Evolutionary conservation across 2,329 filamentous ascomycete species (phyloP).

Genomic region (Aspergillus versicolor): DNA sequence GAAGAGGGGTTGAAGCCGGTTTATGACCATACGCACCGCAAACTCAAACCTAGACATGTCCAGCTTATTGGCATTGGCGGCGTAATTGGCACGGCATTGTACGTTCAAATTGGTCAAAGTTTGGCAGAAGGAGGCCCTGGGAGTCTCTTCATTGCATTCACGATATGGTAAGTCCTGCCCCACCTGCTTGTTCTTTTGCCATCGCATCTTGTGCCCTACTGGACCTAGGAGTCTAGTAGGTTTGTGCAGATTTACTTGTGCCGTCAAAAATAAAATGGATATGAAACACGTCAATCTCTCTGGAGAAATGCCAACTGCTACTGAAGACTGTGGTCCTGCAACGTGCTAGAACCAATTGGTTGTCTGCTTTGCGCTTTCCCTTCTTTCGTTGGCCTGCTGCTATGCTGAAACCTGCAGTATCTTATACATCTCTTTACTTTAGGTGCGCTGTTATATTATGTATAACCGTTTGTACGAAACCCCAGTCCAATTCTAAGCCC

Average conservation of each 20-base stretch:
- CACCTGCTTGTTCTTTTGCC: not conserved
- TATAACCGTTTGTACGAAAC: constrained; percentile 46
- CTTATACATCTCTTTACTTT: constrained; percentile 32
- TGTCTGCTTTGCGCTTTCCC: constrained; percentile 6
- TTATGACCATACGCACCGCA: constrained; percentile 40
- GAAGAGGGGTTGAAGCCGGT: constrained; percentile 24
- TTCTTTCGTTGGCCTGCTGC: not conserved
- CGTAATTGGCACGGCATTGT: constrained; percentile 45
- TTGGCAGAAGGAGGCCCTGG: constrained; percentile 44
- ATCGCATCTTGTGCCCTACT: not conserved
- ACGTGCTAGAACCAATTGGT: not conserved
- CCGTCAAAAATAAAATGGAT: not conserved
- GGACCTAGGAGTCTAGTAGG: not conserved
- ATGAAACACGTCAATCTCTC: not conserved
- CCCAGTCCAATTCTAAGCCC: constrained; percentile 7
- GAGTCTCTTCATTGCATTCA: constrained; percentile 46
- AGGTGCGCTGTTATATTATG: constrained; percentile 47
- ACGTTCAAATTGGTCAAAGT: constrained; percentile 43
- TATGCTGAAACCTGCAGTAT: constrained; percentile 19
- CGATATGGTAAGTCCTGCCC: constrained; percentile 42
- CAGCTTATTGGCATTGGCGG: constrained; percentile 50
- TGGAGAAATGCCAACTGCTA: not conserved
- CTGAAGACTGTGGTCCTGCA: not conserved
- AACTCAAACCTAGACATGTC: constrained; percentile 46
- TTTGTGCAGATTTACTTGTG: not conserved